These are phyloP conservation scores for Ophiosphaerella korrae DNA, from an alignment of 2,329 filamentous ascomycete species.

Conservation along the genomic window DNA sequence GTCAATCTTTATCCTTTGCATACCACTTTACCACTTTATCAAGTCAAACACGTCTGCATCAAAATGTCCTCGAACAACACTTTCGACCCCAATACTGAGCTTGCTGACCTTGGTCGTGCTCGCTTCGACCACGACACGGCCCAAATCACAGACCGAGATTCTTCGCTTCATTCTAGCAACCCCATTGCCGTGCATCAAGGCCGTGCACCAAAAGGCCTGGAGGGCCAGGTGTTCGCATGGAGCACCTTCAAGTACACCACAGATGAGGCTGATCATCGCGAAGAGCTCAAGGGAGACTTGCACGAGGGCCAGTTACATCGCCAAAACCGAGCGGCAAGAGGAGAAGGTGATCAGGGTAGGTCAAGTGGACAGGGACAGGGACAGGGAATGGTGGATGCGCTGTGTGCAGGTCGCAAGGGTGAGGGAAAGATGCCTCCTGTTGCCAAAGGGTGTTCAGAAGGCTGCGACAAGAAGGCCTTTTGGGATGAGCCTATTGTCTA, in stretches of 20 bases:
- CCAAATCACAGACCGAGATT: slow-evolving; percentile 35
- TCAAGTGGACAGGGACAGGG: slow-evolving; percentile 3
- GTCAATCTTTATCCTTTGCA: too few species aligned
- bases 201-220: slow-evolving; percentile 31
- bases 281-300: slow-evolving; percentile 42
- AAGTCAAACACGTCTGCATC: too few species aligned
- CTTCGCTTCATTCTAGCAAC: slow-evolving; percentile 14
- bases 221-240: slow-evolving; percentile 37
- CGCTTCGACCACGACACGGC: slow-evolving; percentile 41
- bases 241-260: slow-evolving; percentile 34
- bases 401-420: slow-evolving; percentile 30
- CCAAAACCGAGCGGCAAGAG: slow-evolving; percentile 32
- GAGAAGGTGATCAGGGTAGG: slow-evolving; percentile 1
- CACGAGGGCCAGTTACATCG: slow-evolving; percentile 43
- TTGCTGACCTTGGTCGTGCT: slow-evolving; percentile 34
- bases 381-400: slow-evolving; percentile 9
- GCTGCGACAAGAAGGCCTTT: slow-evolving; percentile 37
- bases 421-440: slow-evolving; percentile 22
- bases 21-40: too few species aligned
- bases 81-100: slow-evolving; percentile 23
- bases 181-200: slow-evolving; percentile 26
- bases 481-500: slow-evolving; percentile 32
- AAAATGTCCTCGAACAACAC: too few species aligned
- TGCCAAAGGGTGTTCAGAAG: slow-evolving; percentile 37
- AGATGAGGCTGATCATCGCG: slow-evolving; percentile 27